These are phyloP conservation scores for Auriscalpium orientale DNA, from an alignment of 768 basidiomycete genomes.

Conservation along the genomic window DNA sequence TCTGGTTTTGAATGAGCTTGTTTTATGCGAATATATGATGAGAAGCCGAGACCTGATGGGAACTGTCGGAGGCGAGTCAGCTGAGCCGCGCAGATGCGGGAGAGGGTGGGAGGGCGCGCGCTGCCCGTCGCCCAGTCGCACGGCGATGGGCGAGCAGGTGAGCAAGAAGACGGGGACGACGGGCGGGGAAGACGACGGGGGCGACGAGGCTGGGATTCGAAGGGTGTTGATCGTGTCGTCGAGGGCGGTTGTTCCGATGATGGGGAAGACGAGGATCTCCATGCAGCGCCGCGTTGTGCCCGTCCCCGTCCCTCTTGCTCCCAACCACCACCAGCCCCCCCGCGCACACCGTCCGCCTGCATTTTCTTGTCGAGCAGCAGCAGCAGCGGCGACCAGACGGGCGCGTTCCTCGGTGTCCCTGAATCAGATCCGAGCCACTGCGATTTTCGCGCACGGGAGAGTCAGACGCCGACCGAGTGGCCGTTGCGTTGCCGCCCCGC, in stretches of 20 bases:
- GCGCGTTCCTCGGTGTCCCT: not conserved
- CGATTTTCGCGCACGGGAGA: not conserved
- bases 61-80: not conserved
- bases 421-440: not conserved
- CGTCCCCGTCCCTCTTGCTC: not conserved
- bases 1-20: too few species aligned
- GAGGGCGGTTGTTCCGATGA: too few species aligned
- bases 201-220: not conserved
- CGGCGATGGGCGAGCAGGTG: not conserved
- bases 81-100: not conserved
- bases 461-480: too few species aligned
- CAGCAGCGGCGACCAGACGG: not conserved
- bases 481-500: not conserved
- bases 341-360: not conserved
- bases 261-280: not conserved
- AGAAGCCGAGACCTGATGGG: not conserved
- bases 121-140: not conserved
- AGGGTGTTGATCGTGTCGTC: not conserved
- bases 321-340: constrained; percentile 4
- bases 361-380: not conserved
- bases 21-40: not conserved
- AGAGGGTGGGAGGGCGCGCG: not conserved
- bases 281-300: not conserved
- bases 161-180: not conserved
- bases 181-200: too few species aligned